These are phyloP conservation scores for Solanum lignicaule DNA, from an alignment of 257 asterid genomes.

Conservation along the genomic window DNA sequence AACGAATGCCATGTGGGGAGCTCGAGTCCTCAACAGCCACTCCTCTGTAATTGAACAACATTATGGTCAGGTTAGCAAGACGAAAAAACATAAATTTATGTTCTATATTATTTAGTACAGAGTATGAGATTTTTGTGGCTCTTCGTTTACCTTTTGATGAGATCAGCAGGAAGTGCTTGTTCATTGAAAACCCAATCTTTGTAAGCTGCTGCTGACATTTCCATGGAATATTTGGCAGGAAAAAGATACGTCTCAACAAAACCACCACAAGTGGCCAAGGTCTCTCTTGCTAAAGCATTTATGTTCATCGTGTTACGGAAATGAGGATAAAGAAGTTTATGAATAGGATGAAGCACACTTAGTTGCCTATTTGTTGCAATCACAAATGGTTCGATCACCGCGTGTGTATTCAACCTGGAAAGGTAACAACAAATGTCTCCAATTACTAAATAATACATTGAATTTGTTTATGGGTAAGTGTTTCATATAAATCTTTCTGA, in stretches of 20 bases:
- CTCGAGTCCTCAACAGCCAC: constrained; percentile 48
- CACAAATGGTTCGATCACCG: constrained; percentile 54
- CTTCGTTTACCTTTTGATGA: constrained; percentile 43
- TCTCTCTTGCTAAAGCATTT: constrained; percentile 49
- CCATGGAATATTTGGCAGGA: constrained; percentile 45
- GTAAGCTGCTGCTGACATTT: constrained; percentile 37
- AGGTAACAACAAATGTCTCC: not conserved
- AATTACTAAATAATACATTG: not conserved
- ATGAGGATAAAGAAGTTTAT: constrained; percentile 55
- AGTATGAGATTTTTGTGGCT: not conserved
- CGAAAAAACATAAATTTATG: not conserved
- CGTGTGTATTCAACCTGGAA: constrained; percentile 51
- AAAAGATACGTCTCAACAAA: constrained; percentile 39
- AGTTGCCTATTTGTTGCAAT: constrained; percentile 54
- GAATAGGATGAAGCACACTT: constrained; percentile 52
- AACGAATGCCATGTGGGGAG: constrained; percentile 48
- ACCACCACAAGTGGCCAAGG: constrained; percentile 49
- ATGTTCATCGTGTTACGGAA: constrained; percentile 66
- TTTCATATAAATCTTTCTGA: not conserved
- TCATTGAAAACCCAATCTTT: constrained; percentile 44
- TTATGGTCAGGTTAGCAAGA: not conserved
- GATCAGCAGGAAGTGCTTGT: constrained; percentile 61
- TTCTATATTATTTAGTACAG: not conserved
- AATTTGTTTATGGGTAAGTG: not conserved
- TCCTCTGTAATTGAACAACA: constrained; percentile 28